Base-by-base conservation (phyloP, 371 early-diverging fungal species). In the Apophysomyces elegans region DNA sequence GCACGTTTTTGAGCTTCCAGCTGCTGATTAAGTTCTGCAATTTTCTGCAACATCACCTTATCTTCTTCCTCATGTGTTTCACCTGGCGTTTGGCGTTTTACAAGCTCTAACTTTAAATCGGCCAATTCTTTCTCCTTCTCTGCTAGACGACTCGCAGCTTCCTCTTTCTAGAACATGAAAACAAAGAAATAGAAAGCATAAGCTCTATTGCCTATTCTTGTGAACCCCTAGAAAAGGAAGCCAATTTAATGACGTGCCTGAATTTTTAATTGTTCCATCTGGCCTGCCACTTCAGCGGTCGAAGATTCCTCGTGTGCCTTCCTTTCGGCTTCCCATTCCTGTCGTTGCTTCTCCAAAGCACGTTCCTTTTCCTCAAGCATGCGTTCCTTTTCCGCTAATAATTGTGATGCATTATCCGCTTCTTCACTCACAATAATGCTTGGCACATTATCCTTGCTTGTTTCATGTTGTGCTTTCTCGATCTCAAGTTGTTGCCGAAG, bases 41-140 rank as follows among this genome's bases (percentile, higher is more conserved):
- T 68, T 32, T 74, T 68, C 16, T 65, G 58, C 11, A 75, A 46
- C 11, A 72, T 67, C 38, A 57, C 68, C 56, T 68, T 57, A 9
- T 73, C 71, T 14, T 74, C 66, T 32, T 69, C 73, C 14, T 66
- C 73, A 37, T 70, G 63, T 18, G 62, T 45, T 18, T 76, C 66
- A 21, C 61, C 66, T 3, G 41, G 41, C 13, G 41, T 26, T 5
- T 66, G 64, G 5, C 70, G 62, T 12, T 66, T 58, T 18, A 69
- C 37, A 14, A 75, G 71, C 37, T 74, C 47, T 1, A 64, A 50
- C 35, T 75, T 68, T 16, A 82, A 61, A 26, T 62, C 66, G 35
- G 76, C 80, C 9, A 82, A 59, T 38, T 82, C 83, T 58, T 77
- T 72, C 43, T 82, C 83, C 38, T 76, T 75, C 7, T 65, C 63